Base-by-base conservation (phyloP, 306 rosid species). In the Cucumis hystrix region DNA sequence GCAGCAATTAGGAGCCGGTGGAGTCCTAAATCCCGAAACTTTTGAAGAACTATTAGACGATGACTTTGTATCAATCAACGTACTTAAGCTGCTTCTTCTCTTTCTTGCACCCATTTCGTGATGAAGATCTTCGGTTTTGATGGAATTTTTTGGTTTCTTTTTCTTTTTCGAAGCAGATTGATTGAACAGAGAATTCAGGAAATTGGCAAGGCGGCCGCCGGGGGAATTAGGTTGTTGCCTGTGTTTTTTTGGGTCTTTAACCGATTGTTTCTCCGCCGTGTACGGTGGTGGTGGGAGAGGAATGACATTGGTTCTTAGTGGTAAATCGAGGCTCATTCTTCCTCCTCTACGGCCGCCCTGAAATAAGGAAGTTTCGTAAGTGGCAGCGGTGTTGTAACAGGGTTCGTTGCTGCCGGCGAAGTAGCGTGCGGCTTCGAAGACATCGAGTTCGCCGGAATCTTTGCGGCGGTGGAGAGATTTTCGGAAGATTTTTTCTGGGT, bases 171-270 rank as follows among this genome's bases (percentile, higher is more conserved):
- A 89, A 18, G 82, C 77, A 16, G 99, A 88, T 80, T 96, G 99
- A 77, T 79, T 96, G 88, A 96, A 96, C 40, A 96, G 97, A 2
- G 99, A 92, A 41, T 92, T 96, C 81, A 96, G 83, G 91, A 96
- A 96, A 82, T 92, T 96, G 30, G 97, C 99, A 4, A 96, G 89
- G 35, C 88, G 88, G 40, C 99, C 99, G 60, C 97, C 98, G 1
- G 99, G 99, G 15, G 99, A 96, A 74, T 93, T 96, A 20, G 99
- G 98, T 45, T 88, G 97, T 86, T 91, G 90, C 78, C 86, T 83
- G 41, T 85, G 43, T 57, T 78, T 93, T 84, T 90, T 93, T 82
- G 86, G 89, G 45, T 92, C 96, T 72, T 95, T 90, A 74, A 77
- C 73, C 5, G 54, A 30, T 81, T 83, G 92, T 63, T 88, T 89